Conservation (phyloP, 2,329 filamentous ascomycete genomes). For the Lachnellula hyalina region DNA sequence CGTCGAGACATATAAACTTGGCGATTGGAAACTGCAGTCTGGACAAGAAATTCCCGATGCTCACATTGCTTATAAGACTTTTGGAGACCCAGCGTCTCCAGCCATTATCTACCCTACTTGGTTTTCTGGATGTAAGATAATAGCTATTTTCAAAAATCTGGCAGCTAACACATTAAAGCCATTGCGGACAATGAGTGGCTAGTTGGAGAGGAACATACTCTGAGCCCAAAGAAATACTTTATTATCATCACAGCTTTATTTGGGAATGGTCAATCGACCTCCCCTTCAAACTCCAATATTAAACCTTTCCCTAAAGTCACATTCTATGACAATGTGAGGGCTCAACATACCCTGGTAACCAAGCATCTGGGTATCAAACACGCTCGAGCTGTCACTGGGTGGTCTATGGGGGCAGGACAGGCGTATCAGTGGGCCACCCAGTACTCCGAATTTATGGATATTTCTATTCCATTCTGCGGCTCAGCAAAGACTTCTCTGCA, state of each 20-base stretch:
- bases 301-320: slow-evolving; percentile 56
- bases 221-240: slow-evolving; percentile 61
- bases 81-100: slow-evolving; percentile 56
- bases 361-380: slow-evolving; percentile 55
- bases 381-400: slow-evolving; percentile 58
- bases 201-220: slow-evolving; percentile 42
- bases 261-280: slow-evolving; percentile 63
- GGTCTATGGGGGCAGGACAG: slow-evolving; percentile 67
- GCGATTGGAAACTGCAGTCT: slow-evolving; percentile 61
- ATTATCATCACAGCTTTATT: slow-evolving; percentile 66
- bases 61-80: slow-evolving; percentile 71
- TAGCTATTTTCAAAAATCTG: not conserved
- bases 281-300: slow-evolving; percentile 56
- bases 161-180: slow-evolving; percentile 27
- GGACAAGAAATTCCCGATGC: slow-evolving; percentile 58
- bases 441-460: slow-evolving; percentile 54
- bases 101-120: slow-evolving; percentile 73
- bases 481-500: slow-evolving; percentile 59
- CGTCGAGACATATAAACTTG: slow-evolving; percentile 49
- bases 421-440: slow-evolving; percentile 55
- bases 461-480: slow-evolving; percentile 61
- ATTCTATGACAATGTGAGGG: slow-evolving; percentile 65
- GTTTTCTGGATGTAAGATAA: slow-evolving; percentile 56
- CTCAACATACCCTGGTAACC: slow-evolving; percentile 62
- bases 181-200: slow-evolving; percentile 74